Base-by-base conservation (phyloP, 768 basidiomycete genomes). In the Chalciporus piperatus region DNA sequence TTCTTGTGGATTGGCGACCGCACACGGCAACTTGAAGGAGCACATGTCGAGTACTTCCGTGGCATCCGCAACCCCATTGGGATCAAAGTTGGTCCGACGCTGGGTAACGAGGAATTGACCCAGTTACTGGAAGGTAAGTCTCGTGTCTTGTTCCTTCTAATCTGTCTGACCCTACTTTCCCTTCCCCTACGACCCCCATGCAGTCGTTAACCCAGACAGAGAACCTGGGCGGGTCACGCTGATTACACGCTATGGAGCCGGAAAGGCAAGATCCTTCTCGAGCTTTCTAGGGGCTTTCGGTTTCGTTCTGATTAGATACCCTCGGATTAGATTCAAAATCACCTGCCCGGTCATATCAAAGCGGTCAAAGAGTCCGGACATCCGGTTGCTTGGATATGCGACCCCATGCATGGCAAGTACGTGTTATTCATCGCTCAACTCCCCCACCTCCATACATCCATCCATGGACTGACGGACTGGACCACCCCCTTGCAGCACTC, bases 321-420 rank as follows among this genome's bases (percentile, higher is more conserved):
- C 7, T 45, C 11, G 11, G 45, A 19, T n/a, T 57, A 93, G 91
- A 82, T 97, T 56, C 84, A 84, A 48, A 67, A 77, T 25, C 77
- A 84, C 60, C 83, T 98, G 8, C 77, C 92, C 0, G 76, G 69
- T 0, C 96, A 98, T 66, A 95, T 99, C 65, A 66, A 69, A 12
- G 86, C 84, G 8, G 95, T 99, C 14, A 84, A 89, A 63, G 56
- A 71, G 45, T 86, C 92, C 2, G 82, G 80, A 0, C 94, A 98
- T 65, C 89, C 89, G 1, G 94, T 97, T 3, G 82, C 86, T 9
- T 98, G 95, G 93, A 80, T 95, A 45, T 95, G 91, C 63, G 97
- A 98, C 70, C 94, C 95, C 3, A 98, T 98, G 96, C 96, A 98
- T 60, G 96, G 95, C 74, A 97, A 98, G 92, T 93, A 63, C 60